These are phyloP conservation scores for Rhodamnia rubescens DNA, from an alignment of 345 rosid species.

Conservation along the genomic window DNA sequence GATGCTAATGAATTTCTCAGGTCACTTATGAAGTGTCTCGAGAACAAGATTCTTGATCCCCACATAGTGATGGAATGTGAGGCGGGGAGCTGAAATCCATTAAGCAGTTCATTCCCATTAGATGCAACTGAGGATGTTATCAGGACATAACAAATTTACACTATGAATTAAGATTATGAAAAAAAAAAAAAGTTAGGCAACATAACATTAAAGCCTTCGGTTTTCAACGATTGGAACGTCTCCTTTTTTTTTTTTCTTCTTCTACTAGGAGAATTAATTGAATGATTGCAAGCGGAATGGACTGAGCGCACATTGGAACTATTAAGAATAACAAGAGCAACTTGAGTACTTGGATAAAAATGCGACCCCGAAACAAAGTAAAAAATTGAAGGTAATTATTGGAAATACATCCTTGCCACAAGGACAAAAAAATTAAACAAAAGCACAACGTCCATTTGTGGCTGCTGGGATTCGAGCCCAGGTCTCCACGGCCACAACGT, in stretches of 20 bases:
- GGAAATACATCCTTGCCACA: not conserved
- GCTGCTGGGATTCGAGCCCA: conserved; percentile 93
- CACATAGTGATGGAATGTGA: not conserved
- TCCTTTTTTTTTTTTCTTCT: not conserved
- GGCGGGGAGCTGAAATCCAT: not conserved
- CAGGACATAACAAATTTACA: not conserved
- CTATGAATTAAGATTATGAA: not conserved
- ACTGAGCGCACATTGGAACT: not conserved
- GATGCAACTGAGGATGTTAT: not conserved
- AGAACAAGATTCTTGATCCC: not conserved
- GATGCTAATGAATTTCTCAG: not conserved
- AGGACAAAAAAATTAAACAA: not conserved
- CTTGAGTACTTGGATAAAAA: too few relatives aligned
- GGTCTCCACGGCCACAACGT: conserved; percentile 92
- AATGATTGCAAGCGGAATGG: not conserved
- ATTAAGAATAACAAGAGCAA: too few relatives aligned
- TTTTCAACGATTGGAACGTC: not conserved
- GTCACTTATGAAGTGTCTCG: not conserved
- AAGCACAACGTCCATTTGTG: conserved; percentile 5
- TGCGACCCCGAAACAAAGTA: not conserved
- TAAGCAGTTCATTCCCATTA: not conserved
- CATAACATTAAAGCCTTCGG: not conserved
- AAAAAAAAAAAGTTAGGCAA: not conserved
- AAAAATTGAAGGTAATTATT: not conserved
- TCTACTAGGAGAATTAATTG: not conserved